Base-by-base conservation (phyloP, 1,284 basidiomycete species). In the Trichosporon inkin region DNA sequence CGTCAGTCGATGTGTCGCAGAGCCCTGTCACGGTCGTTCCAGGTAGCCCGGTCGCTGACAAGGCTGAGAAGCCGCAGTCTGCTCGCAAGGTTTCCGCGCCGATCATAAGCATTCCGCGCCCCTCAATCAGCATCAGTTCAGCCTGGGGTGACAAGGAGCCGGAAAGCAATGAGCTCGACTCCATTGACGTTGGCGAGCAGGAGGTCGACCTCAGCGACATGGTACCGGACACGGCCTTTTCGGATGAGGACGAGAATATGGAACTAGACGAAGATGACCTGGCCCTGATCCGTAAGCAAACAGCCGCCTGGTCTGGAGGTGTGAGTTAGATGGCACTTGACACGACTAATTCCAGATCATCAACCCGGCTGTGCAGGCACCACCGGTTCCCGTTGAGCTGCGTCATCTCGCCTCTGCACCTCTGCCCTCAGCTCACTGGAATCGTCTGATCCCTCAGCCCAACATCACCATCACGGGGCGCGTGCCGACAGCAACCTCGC, bases 401-500 rank as follows among this genome's bases (percentile, higher is more conserved):
- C 68, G 70, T 7, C 59, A 63, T 61, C 62, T 19, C 55, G 58
- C 14, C 57, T 44, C 39, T 8, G 34, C 1, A 24, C 56, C 55
- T 3, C 57, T 36, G 32, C 62, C 32, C 32, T 47, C 39, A 0
- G 17, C 6, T 16, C 56, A 55, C 34, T 75, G 70, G 69, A 40
- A 53, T 0, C 28, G 63, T 19, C 62, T 78, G 1, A 65, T 77
- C 2, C 75, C 75, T 1, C 60, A 66, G 10, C 32, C 62, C 2
- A 44, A 53, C 6, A 69, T 77, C 35, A 62, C 65, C 8, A 73
- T 77, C 40, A 68, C 70, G 63, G 91, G 91, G 1, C 86, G 91
- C 51, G 90, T 94, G 0, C 85, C 88, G 1, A 84, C 85, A 4
- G 81, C 84, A n/a, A 85, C 83, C 56, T 88, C 89, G 0, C 79